These are phyloP conservation scores for Beauveria brongniartii DNA, from an alignment of 2,329 filamentous ascomycete genomes.

Conservation along the genomic window DNA sequence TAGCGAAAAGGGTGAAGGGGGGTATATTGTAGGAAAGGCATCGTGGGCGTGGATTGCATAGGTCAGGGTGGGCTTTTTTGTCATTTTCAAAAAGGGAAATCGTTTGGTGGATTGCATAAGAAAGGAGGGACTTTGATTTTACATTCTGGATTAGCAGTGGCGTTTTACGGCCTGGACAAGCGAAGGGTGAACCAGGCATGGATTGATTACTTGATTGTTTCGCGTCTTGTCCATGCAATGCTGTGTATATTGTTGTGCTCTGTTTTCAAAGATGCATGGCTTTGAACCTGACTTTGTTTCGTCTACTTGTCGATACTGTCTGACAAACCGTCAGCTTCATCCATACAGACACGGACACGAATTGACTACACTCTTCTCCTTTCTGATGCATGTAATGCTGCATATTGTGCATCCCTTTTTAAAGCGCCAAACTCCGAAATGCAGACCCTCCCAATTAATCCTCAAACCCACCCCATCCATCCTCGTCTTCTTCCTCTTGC, in stretches of 20 bases:
- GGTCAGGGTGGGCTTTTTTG: neutral
- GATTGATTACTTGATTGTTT: neutral
- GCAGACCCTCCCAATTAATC: conserved; percentile 35
- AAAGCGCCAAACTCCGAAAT: conserved; percentile 9
- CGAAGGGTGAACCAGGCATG: neutral
- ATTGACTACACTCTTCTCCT: neutral
- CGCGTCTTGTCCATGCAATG: neutral
- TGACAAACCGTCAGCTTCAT: too few species aligned
- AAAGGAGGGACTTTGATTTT: neutral
- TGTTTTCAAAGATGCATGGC: neutral
- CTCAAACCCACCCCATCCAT: conserved; percentile 62
- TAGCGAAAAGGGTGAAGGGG: neutral
- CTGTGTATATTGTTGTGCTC: neutral
- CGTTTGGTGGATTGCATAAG: neutral
- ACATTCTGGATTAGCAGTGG: conserved; percentile 1
- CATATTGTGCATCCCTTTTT: neutral
- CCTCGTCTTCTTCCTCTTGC: conserved; percentile 37
- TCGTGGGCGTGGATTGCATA: neutral
- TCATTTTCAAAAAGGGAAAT: neutral
- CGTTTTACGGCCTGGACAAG: conserved; percentile 4
- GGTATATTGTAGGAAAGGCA: neutral
- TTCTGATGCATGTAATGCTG: neutral
- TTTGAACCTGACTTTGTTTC: too few species aligned
- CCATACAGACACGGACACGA: too few species aligned
- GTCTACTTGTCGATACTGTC: too few species aligned